Evolutionary conservation across 192 early-diverging fungal species (phyloP).

Genomic region (Dissophora ornata): DNA sequence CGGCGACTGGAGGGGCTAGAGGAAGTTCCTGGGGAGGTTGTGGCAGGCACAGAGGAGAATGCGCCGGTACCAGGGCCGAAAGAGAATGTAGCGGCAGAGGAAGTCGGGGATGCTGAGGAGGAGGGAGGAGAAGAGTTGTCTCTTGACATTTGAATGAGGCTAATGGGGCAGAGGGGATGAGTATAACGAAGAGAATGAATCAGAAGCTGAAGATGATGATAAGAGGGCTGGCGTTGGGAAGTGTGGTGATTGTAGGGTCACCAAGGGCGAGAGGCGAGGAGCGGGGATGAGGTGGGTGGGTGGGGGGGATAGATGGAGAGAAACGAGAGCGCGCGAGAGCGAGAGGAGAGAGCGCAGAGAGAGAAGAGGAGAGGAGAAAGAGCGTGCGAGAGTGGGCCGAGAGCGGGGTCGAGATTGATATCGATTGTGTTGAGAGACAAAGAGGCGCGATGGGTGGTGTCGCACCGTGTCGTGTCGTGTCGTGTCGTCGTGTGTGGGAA

Average conservation of each 20-base stretch:
- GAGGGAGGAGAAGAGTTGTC: constrained; percentile 7
- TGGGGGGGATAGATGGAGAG: background rate
- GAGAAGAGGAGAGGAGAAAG: background rate
- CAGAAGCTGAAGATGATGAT: background rate
- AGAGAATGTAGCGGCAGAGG: constrained; percentile 6
- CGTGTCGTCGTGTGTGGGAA: too few species aligned
- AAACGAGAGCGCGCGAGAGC: background rate
- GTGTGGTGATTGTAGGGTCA: background rate
- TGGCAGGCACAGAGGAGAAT: constrained; percentile 15
- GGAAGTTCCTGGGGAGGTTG: background rate
- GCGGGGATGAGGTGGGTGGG: background rate
- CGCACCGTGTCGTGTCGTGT: too few species aligned
- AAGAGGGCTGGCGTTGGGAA: constrained; percentile 3
- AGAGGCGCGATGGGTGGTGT: too few species aligned
- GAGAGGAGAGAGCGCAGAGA: background rate
- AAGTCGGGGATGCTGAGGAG: constrained; percentile 7
- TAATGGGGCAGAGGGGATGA: background rate
- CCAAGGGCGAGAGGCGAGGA: background rate
- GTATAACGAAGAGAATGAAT: background rate
- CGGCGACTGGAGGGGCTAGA: constrained; percentile 32
- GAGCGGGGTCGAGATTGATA: background rate
- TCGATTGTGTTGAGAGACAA: background rate
- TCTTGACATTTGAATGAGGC: constrained; percentile 9
- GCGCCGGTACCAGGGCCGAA: constrained; percentile 21
- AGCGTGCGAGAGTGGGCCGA: background rate